Conservation (phyloP, 2,329 filamentous ascomycete genomes). For the Fusarium staphyleae region DNA sequence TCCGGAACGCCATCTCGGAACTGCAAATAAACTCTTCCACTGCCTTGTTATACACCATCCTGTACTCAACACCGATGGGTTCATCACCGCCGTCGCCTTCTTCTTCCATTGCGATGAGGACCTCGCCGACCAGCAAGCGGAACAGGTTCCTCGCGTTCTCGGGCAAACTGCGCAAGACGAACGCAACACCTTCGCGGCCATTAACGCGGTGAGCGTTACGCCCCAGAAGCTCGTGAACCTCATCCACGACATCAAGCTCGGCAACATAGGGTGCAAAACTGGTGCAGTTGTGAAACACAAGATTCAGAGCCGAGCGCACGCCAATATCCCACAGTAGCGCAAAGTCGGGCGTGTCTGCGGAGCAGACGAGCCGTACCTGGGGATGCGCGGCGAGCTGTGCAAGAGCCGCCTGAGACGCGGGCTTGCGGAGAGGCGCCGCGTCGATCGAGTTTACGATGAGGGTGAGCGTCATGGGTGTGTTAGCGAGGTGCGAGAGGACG, state of each 20-base stretch:
- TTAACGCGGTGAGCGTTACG: slow-evolving; percentile 80
- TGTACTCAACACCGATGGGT: slow-evolving; percentile 82
- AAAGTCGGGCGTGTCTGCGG: slow-evolving; percentile 88
- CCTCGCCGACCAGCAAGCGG: slow-evolving; percentile 82
- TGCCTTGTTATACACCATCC: slow-evolving; percentile 91
- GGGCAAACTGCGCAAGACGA: slow-evolving; percentile 87
- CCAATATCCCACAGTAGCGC: slow-evolving; percentile 88
- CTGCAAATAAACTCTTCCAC: slow-evolving; percentile 97
- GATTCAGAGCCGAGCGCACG: slow-evolving; percentile 81
- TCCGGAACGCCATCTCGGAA: slow-evolving; percentile 94
- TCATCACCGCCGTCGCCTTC: slow-evolving; percentile 59
- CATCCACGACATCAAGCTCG: slow-evolving; percentile 86
- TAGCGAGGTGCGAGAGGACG: slow-evolving; percentile 66
- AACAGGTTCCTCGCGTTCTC: slow-evolving; percentile 93
- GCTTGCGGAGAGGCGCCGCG: slow-evolving; percentile 75
- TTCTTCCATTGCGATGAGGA: slow-evolving; percentile 74
- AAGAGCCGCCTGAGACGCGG: slow-evolving; percentile 73
- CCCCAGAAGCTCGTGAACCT: slow-evolving; percentile 86
- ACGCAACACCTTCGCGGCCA: slow-evolving; percentile 89
- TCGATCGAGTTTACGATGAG: slow-evolving; percentile 89
- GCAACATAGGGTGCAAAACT: slow-evolving; percentile 78
- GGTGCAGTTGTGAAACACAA: slow-evolving; percentile 92
- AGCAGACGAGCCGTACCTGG: slow-evolving; percentile 75
- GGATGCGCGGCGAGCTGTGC: slow-evolving; percentile 78
- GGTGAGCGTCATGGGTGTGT: slow-evolving; percentile 58